These are phyloP conservation scores for Purpureocillium lavendulum DNA, from an alignment of 2,329 filamentous ascomycete species.

Conservation along the genomic window DNA sequence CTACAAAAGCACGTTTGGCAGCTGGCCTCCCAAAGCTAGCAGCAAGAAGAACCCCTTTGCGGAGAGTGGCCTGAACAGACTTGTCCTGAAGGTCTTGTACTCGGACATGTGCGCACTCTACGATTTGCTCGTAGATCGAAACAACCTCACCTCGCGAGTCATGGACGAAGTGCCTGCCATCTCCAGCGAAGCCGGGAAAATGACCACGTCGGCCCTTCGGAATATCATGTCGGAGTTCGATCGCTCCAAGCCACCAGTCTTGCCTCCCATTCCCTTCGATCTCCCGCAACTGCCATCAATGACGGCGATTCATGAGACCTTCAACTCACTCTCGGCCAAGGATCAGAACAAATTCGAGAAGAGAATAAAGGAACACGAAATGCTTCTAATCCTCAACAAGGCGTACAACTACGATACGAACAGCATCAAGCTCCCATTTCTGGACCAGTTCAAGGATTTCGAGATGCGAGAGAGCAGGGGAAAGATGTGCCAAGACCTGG, in stretches of 20 bases:
- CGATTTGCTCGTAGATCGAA: conserved; percentile 78
- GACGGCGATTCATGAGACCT: conserved; percentile 55
- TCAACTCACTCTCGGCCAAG: conserved; percentile 56
- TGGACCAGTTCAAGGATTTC: conserved; percentile 62
- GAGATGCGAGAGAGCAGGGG: conserved; percentile 60
- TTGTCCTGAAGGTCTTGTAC: conserved; percentile 76
- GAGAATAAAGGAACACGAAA: conserved; percentile 71
- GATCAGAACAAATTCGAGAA: conserved; percentile 65
- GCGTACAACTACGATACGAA: conserved; percentile 73
- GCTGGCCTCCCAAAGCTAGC: conserved; percentile 84
- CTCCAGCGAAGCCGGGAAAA: conserved; percentile 48
- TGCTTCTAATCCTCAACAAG: conserved; percentile 66
- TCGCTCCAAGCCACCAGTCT: conserved; percentile 76
- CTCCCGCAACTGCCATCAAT: conserved; percentile 69
- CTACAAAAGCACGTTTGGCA: conserved; percentile 51
- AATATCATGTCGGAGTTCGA: conserved; percentile 83
- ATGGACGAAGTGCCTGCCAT: conserved; percentile 57
- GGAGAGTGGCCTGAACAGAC: conserved; percentile 76
- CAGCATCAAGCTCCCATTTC: conserved; percentile 49
- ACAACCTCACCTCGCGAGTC: conserved; percentile 67
- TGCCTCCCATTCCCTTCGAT: conserved; percentile 88
- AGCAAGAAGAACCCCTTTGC: conserved; percentile 88
- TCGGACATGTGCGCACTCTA: conserved; percentile 80
- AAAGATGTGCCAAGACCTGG: conserved; percentile 56
- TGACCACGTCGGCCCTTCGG: conserved; percentile 62